Base-by-base conservation (phyloP, 192 early-diverging fungal genomes). In the Kickxella alabastrina region DNA sequence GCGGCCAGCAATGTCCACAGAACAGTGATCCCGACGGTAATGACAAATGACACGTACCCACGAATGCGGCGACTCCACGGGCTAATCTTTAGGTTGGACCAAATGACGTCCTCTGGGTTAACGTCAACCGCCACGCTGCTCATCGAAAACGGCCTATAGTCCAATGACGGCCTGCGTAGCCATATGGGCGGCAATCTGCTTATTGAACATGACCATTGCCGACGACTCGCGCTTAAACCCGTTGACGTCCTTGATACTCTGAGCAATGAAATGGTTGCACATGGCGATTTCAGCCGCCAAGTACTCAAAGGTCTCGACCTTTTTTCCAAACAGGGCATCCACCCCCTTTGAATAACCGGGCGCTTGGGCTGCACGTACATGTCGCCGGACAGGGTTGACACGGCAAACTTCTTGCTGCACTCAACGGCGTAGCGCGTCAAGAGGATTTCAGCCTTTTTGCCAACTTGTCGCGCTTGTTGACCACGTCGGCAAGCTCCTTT, bases 161-260 rank as follows among this genome's bases (percentile, higher is more conserved):
- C 74, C n/a, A 12, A 88, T 57, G 0, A 88, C 73, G 1, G 73
- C 69, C 39, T 85, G 83, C 10, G 83, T 80, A 14, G 91, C 91
- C 67, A 90, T 82, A 28, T 95, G 91, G 1, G 92, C 85, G 0
- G 83, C 82, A 23, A 87, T 75, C 40, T 86, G 82, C 40, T 76
- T 65, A 40, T 82, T 79, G 61, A 95, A 95, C 63, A 88, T 79
- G 14, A 95, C 81, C 65, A 95, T 89, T 4, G 90, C 91, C 22
- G 88, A 84, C 18, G 82, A 78, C 46, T 79, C 51, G 10, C 72
- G 65, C 15, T 43, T 47, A 38, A 69, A 53, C 3, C 43, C n/a
- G 32, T 52, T 43, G 4, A 52, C 25, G 1, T 68, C 24, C 19
- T 72, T 28, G 48, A 76, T 71, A 1, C 52, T 49, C 12, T 71